Percentiles rank a stretch among this genome's conserved stretches.
These are phyloP conservation scores for Coemansia sp. DNA, from an alignment of 192 early-diverging fungal genomes.

Conservation along the genomic window DNA sequence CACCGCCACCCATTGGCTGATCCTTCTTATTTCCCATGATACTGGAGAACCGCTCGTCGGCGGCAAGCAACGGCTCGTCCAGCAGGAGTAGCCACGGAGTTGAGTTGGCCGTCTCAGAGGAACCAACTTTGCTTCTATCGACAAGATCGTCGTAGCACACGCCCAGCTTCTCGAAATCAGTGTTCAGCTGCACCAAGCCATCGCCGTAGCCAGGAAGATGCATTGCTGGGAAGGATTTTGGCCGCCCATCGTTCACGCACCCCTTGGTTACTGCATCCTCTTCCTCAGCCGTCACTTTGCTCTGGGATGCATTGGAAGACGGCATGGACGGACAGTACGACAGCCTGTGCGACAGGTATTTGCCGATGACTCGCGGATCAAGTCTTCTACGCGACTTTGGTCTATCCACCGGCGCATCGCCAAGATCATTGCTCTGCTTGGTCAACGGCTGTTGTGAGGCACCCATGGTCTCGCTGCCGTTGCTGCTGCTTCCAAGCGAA, in stretches of 20 bases:
- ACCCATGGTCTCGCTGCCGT: neutral
- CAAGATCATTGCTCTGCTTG: neutral
- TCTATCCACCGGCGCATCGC: neutral
- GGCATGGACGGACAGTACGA: neutral
- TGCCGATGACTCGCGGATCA: neutral
- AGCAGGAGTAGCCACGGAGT: neutral
- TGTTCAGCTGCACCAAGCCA: neutral
- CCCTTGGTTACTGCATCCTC: neutral
- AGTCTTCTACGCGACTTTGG: conserved; percentile 4
- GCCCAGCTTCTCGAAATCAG: neutral
- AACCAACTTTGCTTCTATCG: neutral
- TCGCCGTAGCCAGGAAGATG: neutral
- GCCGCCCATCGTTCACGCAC: neutral
- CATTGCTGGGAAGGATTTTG: neutral
- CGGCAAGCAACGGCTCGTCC: neutral
- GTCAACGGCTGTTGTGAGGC: neutral
- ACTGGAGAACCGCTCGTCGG: too few species aligned
- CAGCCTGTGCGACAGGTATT: neutral
- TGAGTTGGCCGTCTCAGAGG: neutral
- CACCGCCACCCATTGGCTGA: neutral
- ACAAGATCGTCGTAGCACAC: neutral
- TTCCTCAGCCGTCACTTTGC: neutral
- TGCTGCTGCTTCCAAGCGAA: neutral
- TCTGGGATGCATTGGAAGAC: neutral
- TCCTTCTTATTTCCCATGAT: neutral